Percentiles rank a stretch among this genome's conserved stretches.
Evolutionary conservation across 1,284 basidiomycete species (phyloP).

Genomic region (Leccinum pachyderme): DNA sequence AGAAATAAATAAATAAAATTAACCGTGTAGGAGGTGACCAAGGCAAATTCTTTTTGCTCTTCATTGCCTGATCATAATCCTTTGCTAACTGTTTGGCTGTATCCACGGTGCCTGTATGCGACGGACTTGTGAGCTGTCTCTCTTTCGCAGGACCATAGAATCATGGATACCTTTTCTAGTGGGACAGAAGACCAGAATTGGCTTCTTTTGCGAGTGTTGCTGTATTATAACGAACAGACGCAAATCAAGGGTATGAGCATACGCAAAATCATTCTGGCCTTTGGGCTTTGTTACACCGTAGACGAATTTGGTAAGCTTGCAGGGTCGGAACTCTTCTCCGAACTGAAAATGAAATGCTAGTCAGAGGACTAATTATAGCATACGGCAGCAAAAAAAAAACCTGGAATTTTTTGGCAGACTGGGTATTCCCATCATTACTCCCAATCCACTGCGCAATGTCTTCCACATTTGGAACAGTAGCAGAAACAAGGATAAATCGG

Average conservation of each 20-base stretch:
- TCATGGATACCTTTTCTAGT: constrained; percentile 71
- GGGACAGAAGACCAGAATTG: constrained; percentile 82
- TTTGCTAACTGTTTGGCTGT: constrained; percentile 77
- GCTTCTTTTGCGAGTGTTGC: constrained; percentile 70
- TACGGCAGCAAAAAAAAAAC: constrained; percentile 37
- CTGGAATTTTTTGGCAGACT: constrained; percentile 70
- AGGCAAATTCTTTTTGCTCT: constrained; percentile 52
- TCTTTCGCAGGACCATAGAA: background rate
- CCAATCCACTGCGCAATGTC: constrained; percentile 92
- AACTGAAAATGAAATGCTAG: constrained; percentile 53
- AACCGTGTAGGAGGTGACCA: constrained; percentile 62
- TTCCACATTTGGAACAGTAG: constrained; percentile 90
- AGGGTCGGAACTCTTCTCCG: constrained; percentile 87
- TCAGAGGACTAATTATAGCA: background rate
- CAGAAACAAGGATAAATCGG: constrained; percentile 87
- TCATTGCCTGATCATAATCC: constrained; percentile 60
- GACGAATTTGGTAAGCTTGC: constrained; percentile 73
- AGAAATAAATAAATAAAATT: constrained; percentile 5
- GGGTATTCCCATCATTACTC: constrained; percentile 32
- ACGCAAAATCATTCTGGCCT: constrained; percentile 78
- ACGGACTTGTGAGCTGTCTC: background rate
- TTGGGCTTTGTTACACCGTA: constrained; percentile 59
- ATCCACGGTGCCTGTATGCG: constrained; percentile 48
- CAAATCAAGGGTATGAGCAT: constrained; percentile 70
- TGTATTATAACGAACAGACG: constrained; percentile 72